Evolutionary conservation across 225 moss, liverwort and hornwort species (phyloP).

Genomic region (Climacium dendroides): DNA sequence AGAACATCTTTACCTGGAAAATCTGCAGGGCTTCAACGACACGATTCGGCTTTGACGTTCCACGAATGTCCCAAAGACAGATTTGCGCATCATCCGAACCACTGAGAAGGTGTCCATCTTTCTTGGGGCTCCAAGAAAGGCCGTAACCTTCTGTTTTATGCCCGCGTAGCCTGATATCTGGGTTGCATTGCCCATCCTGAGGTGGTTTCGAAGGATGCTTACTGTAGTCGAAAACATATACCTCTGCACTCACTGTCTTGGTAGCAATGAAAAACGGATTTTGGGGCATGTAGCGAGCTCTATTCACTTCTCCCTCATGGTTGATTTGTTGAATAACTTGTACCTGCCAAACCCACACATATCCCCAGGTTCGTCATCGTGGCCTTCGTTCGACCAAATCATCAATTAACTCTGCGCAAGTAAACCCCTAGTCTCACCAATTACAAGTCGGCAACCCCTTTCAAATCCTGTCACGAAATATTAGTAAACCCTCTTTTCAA

Average conservation of each 20-base stretch:
- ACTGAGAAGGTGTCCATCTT: constrained; percentile 74
- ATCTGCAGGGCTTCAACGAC: constrained; percentile 49
- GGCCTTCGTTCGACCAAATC: not conserved
- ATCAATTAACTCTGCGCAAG: not conserved
- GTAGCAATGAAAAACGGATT: constrained; percentile 76
- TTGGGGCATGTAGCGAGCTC: constrained; percentile 87
- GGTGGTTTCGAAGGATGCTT: constrained; percentile 90
- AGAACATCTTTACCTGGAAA: constrained; percentile 30
- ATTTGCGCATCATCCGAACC: constrained; percentile 83
- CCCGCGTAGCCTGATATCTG: constrained; percentile 61
- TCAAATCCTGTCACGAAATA: not conserved
- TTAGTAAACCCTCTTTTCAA: not conserved
- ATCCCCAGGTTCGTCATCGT: not conserved
- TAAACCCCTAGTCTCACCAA: too few species aligned
- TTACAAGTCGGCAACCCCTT: not conserved
- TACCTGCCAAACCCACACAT: constrained; percentile 24
- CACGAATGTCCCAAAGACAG: constrained; percentile 76
- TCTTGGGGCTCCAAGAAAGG: constrained; percentile 64
- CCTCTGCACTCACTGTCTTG: constrained; percentile 80
- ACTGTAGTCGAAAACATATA: constrained; percentile 81
- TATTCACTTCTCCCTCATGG: constrained; percentile 87
- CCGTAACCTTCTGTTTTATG: constrained; percentile 73
- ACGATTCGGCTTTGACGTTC: constrained; percentile 38
- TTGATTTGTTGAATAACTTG: constrained; percentile 81
- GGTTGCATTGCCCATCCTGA: constrained; percentile 76